These are phyloP conservation scores for Dactylellina haptotyla DNA, from an alignment of 2,329 filamentous ascomycete genomes.

Conservation along the genomic window DNA sequence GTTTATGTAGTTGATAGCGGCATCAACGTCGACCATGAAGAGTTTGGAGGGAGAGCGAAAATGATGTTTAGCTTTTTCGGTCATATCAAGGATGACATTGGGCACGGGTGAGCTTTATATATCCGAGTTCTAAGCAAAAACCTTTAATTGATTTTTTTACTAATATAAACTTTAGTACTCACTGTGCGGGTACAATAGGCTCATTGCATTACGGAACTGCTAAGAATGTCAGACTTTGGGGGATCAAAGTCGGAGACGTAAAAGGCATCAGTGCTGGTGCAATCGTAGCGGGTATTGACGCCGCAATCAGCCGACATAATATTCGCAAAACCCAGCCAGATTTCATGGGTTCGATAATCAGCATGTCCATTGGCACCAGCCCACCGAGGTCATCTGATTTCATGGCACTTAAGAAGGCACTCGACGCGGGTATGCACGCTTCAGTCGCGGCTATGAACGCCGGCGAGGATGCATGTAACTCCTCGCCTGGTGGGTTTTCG, in stretches of 20 bases:
- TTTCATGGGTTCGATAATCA: slow-evolving; percentile 64
- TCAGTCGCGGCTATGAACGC: slow-evolving; percentile 63
- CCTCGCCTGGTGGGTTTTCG: slow-evolving; percentile 61
- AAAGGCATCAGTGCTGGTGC: slow-evolving; percentile 60
- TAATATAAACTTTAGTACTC: slow-evolving; percentile 45
- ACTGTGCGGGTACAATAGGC: slow-evolving; percentile 56
- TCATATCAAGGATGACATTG: slow-evolving; percentile 62
- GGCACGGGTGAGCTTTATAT: slow-evolving; percentile 68
- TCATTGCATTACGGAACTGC: slow-evolving; percentile 63
- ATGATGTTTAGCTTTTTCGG: slow-evolving; percentile 60
- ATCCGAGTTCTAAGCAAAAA: neutral
- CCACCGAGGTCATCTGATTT: slow-evolving; percentile 50
- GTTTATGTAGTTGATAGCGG: slow-evolving; percentile 66
- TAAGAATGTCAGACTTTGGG: slow-evolving; percentile 64
- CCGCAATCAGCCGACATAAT: slow-evolving; percentile 63
- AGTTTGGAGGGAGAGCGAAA: slow-evolving; percentile 58
- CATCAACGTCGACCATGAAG: slow-evolving; percentile 58
- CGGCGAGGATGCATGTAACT: slow-evolving; percentile 53
- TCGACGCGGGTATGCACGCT: slow-evolving; percentile 60
- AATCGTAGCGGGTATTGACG: slow-evolving; percentile 61
- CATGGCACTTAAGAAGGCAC: slow-evolving; percentile 53
- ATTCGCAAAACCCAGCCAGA: slow-evolving; percentile 61
- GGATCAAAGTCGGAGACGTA: slow-evolving; percentile 63
- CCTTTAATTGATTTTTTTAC: neutral
- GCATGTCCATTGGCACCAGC: slow-evolving; percentile 68